Percentiles rank a stretch among this genome's conserved stretches.
phyloP scores from a whole-genome alignment of 257 asterid genomes.

The Solanum habrochaites region DNA sequence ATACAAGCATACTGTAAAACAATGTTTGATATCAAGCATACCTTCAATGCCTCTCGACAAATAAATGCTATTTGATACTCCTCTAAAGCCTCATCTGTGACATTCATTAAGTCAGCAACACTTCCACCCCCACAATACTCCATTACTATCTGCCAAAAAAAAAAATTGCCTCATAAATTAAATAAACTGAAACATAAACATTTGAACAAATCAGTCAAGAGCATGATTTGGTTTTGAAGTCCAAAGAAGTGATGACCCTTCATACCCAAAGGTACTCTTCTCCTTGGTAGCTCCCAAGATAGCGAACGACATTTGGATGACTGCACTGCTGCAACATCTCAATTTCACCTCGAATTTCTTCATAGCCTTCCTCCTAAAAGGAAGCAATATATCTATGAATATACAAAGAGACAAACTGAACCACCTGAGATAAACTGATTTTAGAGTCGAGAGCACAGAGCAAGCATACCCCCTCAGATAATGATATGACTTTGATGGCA shows the following conservation, averaged over 20 bases:
- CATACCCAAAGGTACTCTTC: conserved; percentile 98
- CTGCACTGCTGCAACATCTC: conserved; percentile 99
- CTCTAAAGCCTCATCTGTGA: conserved; percentile 81
- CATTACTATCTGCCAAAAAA: conserved; percentile 89
- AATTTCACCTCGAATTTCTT: conserved; percentile 93
- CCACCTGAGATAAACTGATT: not conserved
- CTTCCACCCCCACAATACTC: conserved; percentile 99
- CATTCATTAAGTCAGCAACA: conserved; percentile 94
- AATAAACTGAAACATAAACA: not conserved
- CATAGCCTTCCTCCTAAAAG: conserved; percentile 93
- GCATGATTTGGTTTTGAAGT: not conserved
- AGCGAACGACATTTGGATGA: conserved; percentile 99
- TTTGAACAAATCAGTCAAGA: not conserved
- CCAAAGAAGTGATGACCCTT: not conserved
- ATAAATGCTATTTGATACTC: conserved; percentile 87
- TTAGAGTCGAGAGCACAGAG: not conserved
- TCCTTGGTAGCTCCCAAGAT: conserved; percentile 97
- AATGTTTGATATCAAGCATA: conserved; percentile 11
- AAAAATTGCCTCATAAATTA: conserved; percentile 3
- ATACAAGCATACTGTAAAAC: not conserved
- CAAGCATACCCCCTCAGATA: conserved; percentile 82
- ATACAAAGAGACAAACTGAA: not conserved
- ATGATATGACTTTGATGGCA: conserved; percentile 94
- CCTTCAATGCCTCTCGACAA: conserved; percentile 94
- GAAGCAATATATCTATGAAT: not conserved